A percentile compares a stretch with the other conserved stretches of the same genome.
phyloP scores from a whole-genome alignment of 257 asterid genomes.

The Solanum gracilifrons region DNA sequence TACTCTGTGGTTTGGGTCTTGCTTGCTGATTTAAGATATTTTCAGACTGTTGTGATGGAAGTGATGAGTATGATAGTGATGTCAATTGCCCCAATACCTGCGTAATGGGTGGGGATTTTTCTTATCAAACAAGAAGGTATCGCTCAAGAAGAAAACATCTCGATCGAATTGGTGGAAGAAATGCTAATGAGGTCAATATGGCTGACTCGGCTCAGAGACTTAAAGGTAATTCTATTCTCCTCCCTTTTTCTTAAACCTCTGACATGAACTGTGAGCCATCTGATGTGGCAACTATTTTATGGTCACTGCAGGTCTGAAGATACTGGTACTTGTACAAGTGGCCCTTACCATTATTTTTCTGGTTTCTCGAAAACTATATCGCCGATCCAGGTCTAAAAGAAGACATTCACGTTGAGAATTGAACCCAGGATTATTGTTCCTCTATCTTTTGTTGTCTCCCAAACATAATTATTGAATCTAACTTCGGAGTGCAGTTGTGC shows the following conservation, averaged over 20 bases:
- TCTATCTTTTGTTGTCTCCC: background rate
- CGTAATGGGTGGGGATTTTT: conserved; percentile 71
- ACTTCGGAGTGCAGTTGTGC: background rate
- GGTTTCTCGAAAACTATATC: conserved; percentile 20
- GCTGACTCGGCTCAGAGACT: conserved; percentile 42
- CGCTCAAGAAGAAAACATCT: conserved; percentile 11
- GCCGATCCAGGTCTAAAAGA: conserved; percentile 39
- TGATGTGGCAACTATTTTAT: conserved; percentile 4
- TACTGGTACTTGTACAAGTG: conserved; percentile 42
- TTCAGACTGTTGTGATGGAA: conserved; percentile 96
- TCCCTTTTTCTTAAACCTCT: background rate
- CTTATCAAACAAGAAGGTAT: conserved; percentile 31
- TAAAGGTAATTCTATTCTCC: conserved; percentile 26
- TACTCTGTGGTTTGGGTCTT: background rate
- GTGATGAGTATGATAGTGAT: conserved; percentile 82
- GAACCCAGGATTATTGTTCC: background rate
- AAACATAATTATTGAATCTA: background rate
- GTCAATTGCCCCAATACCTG: conserved; percentile 63
- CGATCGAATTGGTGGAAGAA: conserved; percentile 20
- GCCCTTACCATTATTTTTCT: conserved; percentile 25
- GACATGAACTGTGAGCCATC: background rate
- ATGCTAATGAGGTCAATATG: conserved; percentile 23
- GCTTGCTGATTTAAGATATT: conserved; percentile 6
- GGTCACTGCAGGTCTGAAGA: conserved; percentile 54
- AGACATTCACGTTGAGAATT: conserved; percentile 24